A percentile compares a stretch with the other conserved stretches of the same genome.
Conservation (phyloP, 2,329 filamentous ascomycete species). For the Xylaria arbuscula region DNA sequence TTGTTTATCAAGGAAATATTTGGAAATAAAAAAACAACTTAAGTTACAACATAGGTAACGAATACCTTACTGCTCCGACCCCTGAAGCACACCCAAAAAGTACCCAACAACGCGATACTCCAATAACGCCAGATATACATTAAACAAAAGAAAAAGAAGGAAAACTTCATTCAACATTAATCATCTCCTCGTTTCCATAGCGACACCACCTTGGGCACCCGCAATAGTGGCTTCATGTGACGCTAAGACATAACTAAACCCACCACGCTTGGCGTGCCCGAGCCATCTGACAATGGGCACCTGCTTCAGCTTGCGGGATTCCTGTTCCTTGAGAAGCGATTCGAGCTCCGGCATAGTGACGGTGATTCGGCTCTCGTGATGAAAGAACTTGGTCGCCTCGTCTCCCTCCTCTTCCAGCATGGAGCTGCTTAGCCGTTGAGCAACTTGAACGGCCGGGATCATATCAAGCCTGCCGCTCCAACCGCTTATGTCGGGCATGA, state of each 20-base stretch:
- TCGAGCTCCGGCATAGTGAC: not conserved
- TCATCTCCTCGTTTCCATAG: slow-evolving; percentile 20
- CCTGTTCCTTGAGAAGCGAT: slow-evolving; percentile 6
- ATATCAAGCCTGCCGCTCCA: slow-evolving; percentile 36
- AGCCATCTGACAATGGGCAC: slow-evolving; percentile 38
- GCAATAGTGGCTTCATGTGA: slow-evolving; percentile 28
- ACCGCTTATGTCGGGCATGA: not conserved
- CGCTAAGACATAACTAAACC: slow-evolving; percentile 38
- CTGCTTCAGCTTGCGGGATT: slow-evolving; percentile 13
- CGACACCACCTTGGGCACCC: not conserved
- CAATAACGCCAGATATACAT: not conserved
- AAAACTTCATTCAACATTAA: not conserved
- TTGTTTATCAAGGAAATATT: too few species aligned
- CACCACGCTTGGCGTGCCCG: slow-evolving; percentile 37
- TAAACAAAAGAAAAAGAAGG: not conserved
- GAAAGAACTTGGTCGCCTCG: not conserved
- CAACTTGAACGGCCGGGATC: slow-evolving; percentile 15
- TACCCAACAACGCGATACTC: not conserved
- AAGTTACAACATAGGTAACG: too few species aligned
- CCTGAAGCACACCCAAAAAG: too few species aligned
- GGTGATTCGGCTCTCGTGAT: not conserved
- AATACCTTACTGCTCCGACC: too few species aligned
- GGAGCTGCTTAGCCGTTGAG: slow-evolving; percentile 13
- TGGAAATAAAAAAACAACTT: too few species aligned
- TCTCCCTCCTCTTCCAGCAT: slow-evolving; percentile 15